phyloP scores from a whole-genome alignment of 768 basidiomycete genomes.

The Boletus speciosus region DNA sequence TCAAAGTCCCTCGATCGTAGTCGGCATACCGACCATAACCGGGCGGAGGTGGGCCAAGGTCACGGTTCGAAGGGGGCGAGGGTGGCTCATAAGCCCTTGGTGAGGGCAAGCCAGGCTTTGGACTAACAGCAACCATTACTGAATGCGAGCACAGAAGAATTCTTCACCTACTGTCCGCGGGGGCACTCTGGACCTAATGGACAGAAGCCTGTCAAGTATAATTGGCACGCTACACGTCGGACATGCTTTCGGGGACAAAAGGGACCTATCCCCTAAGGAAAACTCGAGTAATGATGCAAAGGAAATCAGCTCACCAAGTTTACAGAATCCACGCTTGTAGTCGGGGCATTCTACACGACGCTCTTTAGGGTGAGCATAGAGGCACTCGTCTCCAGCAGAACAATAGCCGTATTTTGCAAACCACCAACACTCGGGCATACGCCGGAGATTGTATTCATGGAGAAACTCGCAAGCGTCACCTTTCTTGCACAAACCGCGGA shows the following conservation, averaged over 20 bases:
- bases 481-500: conserved; percentile 97
- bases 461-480: conserved; percentile 97
- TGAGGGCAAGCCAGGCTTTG: conserved; percentile 69
- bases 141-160: conserved; percentile 3
- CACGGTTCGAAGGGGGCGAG: conserved; percentile 67
- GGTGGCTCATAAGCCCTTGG: conserved; percentile 76
- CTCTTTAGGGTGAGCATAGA: conserved; percentile 94
- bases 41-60: conserved; percentile 87
- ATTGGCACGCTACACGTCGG: conserved; percentile 84
- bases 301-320: conserved; percentile 59
- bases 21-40: conserved; percentile 85
- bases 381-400: conserved; percentile 93
- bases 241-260: conserved; percentile 90
- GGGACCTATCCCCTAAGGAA: conserved; percentile 54
- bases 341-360: conserved; percentile 91
- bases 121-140: conserved; percentile 43
- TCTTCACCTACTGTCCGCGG: conserved; percentile 73
- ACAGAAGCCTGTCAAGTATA: conserved; percentile 91
- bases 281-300: conserved; percentile 1
- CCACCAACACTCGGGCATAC: conserved; percentile 99
- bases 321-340: conserved; percentile 94
- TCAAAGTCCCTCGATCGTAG: conserved; percentile 52
- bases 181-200: conserved; percentile 86
- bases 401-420: conserved; percentile 98
- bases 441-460: conserved; percentile 96